Percentiles rank a stretch among this genome's conserved stretches.
phyloP scores from a whole-genome alignment of 805 yeast genomes.

The Sugiyamaella valdiviana region DNA sequence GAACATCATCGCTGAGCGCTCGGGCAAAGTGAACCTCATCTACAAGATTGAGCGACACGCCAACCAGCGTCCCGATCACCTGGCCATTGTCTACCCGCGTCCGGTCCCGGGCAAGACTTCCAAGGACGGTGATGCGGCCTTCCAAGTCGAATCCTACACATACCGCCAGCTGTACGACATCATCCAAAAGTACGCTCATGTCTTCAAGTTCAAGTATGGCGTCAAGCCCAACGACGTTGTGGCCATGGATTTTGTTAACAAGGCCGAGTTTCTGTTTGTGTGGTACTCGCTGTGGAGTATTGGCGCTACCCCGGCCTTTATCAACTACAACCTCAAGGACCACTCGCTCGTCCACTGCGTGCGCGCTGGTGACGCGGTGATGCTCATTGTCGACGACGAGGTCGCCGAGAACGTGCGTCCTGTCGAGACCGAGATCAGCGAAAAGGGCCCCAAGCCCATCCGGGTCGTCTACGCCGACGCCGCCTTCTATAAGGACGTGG shows the following conservation, averaged over 20 bases:
- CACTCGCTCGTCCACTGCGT: slow-evolving; percentile 75
- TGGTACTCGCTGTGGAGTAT: slow-evolving; percentile 89
- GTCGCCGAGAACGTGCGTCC: slow-evolving; percentile 48
- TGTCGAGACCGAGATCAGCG: slow-evolving; percentile 40
- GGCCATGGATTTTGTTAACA: slow-evolving; percentile 72
- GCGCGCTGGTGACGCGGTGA: slow-evolving; percentile 54
- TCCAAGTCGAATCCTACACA: slow-evolving; percentile 56
- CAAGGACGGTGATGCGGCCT: slow-evolving; percentile 31
- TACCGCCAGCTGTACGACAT: slow-evolving; percentile 63
- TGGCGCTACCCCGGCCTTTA: slow-evolving; percentile 83
- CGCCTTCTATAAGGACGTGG: slow-evolving; percentile 38
- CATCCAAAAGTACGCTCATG: slow-evolving; percentile 58
- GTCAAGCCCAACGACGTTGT: slow-evolving; percentile 62
- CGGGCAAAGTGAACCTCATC: slow-evolving; percentile 51
- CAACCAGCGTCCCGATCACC: slow-evolving; percentile 40
- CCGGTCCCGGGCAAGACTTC: slow-evolving; percentile 33
- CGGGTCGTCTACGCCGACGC: slow-evolving; percentile 35
- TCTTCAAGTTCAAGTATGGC: slow-evolving; percentile 57
- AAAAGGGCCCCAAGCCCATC: slow-evolving; percentile 17
- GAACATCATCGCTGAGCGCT: slow-evolving; percentile 34
- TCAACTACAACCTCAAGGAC: slow-evolving; percentile 73
- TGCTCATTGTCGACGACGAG: slow-evolving; percentile 70
- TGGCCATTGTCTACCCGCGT: slow-evolving; percentile 61
- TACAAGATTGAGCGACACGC: slow-evolving; percentile 59
- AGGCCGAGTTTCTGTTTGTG: slow-evolving; percentile 68